Evolutionary conservation across 2,329 filamentous ascomycete species (phyloP), one percentile per base, ranked within the genome.

Genomic region (Fusarium napiforme): DNA sequence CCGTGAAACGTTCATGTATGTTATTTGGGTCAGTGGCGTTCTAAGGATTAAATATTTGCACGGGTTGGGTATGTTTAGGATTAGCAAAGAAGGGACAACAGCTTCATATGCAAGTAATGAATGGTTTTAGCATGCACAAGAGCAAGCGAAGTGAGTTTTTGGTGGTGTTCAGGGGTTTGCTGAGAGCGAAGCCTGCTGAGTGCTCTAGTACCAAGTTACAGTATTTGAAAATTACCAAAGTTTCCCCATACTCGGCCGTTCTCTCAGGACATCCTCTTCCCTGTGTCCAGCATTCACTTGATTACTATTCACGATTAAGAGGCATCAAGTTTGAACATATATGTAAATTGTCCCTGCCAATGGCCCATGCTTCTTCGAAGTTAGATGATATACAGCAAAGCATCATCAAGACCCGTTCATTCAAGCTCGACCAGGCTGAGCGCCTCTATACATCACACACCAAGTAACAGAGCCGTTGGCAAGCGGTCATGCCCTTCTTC

Each of bases 351-450:
- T 77, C 68, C 74, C 71, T 60, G 67, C 64, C 71, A 78, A 63
- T 70, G 68, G 67, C 69, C 57, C 72, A 60, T 78, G 64, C 64
- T 72, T 69, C 64, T 62, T 78, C 61, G 69, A 75, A 78, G 73
- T 73, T 76, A 78, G 77, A 78, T 78, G 77, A 76, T 74, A 73
- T 71, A 78, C 73, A 77, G 67, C 60, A 75, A 77, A 69, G 59
- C 74, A 77, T 74, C 68, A 65, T 66, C 39, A 67, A 72, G 73
- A 66, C 66, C 69, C 45, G 68, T 65, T 65, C 58, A 62, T 74
- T 64, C 69, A 67, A 73, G 71, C 71, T 73, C 67, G 62, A 60
- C 75, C 57, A 72, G 49, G 53, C 68, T 40, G 55, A 61, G 46
- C 55, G 60, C 60, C 61, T 59, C 68, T 47, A 68, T 49, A 68